Base-by-base conservation (phyloP, 352 stramenopile species). In the Pilasporangium apinafurcum region DNA sequence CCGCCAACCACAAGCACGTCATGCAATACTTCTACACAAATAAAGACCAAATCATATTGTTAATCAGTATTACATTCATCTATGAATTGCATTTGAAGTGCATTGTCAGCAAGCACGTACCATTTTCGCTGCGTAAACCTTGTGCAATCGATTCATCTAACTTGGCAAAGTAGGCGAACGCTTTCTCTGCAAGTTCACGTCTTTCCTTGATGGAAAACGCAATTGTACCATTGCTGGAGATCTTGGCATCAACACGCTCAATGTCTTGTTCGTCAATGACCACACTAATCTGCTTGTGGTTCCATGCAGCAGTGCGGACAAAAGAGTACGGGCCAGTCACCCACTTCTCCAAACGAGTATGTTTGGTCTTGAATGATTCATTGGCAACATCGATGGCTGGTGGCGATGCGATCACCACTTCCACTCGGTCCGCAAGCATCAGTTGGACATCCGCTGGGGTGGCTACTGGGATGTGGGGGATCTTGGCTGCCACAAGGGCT, bases 1-100 rank as follows among this genome's bases (percentile, higher is more conserved):
- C 77, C 79, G 46, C 94, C 94, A 8, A 98, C 70, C 17, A 98
- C 80, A 25, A 98, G 65, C 37, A 98, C 82, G 49, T 89, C 76
- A 48, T 90, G 82, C 40, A 92, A 65, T 2, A 74, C 34, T 20
- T 79, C 72, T 57, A 32, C 16, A 18, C 18, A 10, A 44, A 39
- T 2, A 22, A 16, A 1, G 0, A 8, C 6, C 22, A 29, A 39
- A 6, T 41, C 21, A 34, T 4, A 30, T 16, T 13, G n/a, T n/a
- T n/a, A 28, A 20, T 29, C 17, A 30, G 28, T 31, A 38, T 40
- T 12, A 16, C 8, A 33, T 10, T 16, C n/a, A 18, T 4, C 14
- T 32, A 39, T 8, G 2, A 0, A 16, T 6, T 21, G 12, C 22
- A 12, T 5, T 16, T 41, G 18, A 8, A 22, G n/a, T 17, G 42